phyloP scores from a whole-genome alignment of 306 rosid genomes.

The Lagenaria siceraria region DNA sequence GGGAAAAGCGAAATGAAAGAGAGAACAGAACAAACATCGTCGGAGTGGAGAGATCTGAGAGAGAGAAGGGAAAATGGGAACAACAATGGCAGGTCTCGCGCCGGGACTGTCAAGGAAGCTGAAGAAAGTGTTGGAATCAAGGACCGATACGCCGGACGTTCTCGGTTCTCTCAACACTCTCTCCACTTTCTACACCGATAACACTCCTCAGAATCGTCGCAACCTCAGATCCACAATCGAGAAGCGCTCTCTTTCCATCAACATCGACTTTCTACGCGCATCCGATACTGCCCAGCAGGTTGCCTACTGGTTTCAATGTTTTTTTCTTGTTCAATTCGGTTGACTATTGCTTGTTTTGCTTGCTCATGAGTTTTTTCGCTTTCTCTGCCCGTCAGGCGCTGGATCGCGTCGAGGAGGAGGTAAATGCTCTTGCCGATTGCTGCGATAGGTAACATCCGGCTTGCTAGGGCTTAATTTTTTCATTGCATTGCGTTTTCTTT shows the following conservation, averaged over 20 bases:
- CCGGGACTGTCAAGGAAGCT: conserved; percentile 93
- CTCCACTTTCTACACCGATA: conserved; percentile 71
- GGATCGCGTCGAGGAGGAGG: conserved; percentile 82
- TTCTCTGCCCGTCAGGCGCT: conserved; percentile 24
- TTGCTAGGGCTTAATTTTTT: not conserved
- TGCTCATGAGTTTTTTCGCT: not conserved
- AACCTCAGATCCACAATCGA: conserved; percentile 87
- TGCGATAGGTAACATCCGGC: conserved; percentile 50
- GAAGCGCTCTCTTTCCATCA: conserved; percentile 73
- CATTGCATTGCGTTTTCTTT: not conserved
- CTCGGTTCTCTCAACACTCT: conserved; percentile 70
- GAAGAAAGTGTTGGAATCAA: conserved; percentile 84
- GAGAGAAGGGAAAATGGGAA: conserved; percentile 35
- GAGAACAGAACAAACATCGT: not conserved
- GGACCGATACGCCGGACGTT: conserved; percentile 76
- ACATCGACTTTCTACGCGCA: conserved; percentile 61
- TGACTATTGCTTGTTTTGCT: not conserved
- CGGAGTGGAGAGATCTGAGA: conserved; percentile 4
- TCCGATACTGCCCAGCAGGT: conserved; percentile 56
- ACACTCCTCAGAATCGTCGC: conserved; percentile 83
- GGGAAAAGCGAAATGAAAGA: not conserved
- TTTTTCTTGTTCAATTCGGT: not conserved
- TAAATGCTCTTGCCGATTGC: conserved; percentile 50
- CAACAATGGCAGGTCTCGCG: conserved; percentile 56
- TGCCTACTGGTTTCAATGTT: not conserved